Evolutionary conservation across 2,329 filamentous ascomycete genomes (phyloP), one percentile per base, ranked within the genome.

Genomic region (Pseudocercospora ulei): DNA sequence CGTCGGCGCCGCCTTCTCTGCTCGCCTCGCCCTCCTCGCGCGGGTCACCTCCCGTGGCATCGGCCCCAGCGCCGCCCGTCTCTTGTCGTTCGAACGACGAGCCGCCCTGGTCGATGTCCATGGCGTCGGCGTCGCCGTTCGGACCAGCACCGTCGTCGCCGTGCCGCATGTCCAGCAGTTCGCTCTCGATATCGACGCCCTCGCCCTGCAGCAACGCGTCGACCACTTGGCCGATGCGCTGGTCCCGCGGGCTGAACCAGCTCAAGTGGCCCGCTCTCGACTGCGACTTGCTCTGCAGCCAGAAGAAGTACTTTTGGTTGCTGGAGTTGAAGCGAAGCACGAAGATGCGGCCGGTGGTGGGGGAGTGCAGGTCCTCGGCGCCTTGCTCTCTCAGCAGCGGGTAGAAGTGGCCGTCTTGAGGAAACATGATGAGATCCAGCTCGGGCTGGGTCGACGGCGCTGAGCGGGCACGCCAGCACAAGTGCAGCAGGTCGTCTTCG

Each of bases 401-500:
- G 7, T 78, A 70, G 64, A 98, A 98, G 55, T 76, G 79, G 53
- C 82, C 84, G 61, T 98, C 92, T 38, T 74, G 73, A 13, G 90
- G 88, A 36, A 98, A 79, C 83, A 95, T 95, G 55, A 95, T 76
- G 23, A 98, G 74, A 60, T 98, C 87, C 47, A 94, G 67, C 44
- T 90, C 81, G 41, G 87, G 80, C 43, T 82, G 67, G 47, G 81
- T 75, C 50, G 84, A 65, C 13, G 78, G 69, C 42, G 76, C 74
- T 51, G 70, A 73, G 51, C 90, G 80, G 56, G 83, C 78, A 50
- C 87, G 81, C 92, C 92, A 98, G 74, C 87, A 95, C 67, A 98
- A 94, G 68, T 95, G 87, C 45, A 93, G 72, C 44, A 98, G 75
- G 36, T 95, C 88, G 78, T 95, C 88, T 70, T 93, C 87, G 35